phyloP scores from a whole-genome alignment of 108 stramenopile genomes.

The Stephanodiscus minutulus region DNA sequence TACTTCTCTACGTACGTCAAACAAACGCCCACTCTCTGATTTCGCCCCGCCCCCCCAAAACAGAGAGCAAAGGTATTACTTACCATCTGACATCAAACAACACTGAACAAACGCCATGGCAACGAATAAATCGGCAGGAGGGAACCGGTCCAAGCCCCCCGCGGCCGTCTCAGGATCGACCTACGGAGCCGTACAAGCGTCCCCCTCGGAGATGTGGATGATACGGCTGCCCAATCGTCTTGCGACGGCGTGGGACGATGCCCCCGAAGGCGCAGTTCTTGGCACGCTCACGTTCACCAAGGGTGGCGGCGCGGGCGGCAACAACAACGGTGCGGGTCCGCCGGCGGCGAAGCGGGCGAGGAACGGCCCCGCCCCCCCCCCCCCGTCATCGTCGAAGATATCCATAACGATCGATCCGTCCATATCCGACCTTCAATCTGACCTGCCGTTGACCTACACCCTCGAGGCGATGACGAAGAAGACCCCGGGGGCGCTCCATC shows the following conservation, averaged over 20 bases:
- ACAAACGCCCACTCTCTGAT: too few relatives aligned
- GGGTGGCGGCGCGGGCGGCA: conserved; percentile 48
- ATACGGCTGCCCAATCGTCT: conserved; percentile 71
- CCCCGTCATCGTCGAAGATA: conserved; percentile 29
- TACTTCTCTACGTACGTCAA: too few relatives aligned
- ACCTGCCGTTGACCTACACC: conserved; percentile 79
- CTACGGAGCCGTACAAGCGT: conserved; percentile 44
- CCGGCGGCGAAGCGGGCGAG: conserved; percentile 38
- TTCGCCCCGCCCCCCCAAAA: too few relatives aligned
- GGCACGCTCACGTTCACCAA: conserved; percentile 87
- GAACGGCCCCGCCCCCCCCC: conserved; percentile 13
- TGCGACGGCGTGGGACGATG: conserved; percentile 68
- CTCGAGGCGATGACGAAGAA: conserved; percentile 87
- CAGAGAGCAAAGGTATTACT: too few relatives aligned
- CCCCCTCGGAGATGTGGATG: conserved; percentile 63
- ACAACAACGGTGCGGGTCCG: not conserved
- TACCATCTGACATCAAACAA: too few relatives aligned
- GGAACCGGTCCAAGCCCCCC: not conserved
- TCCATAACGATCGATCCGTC: conserved; percentile 26
- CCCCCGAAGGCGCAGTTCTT: conserved; percentile 78
- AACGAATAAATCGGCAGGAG: conserved; percentile 10
- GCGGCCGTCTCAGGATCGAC: conserved; percentile 45
- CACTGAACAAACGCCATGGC: not conserved
- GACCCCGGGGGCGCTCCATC: conserved; percentile 68
- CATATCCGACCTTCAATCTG: conserved; percentile 42